Evolutionary conservation across 2,329 filamentous ascomycete genomes (phyloP).

Genomic region (Penicillium oxalicum): DNA sequence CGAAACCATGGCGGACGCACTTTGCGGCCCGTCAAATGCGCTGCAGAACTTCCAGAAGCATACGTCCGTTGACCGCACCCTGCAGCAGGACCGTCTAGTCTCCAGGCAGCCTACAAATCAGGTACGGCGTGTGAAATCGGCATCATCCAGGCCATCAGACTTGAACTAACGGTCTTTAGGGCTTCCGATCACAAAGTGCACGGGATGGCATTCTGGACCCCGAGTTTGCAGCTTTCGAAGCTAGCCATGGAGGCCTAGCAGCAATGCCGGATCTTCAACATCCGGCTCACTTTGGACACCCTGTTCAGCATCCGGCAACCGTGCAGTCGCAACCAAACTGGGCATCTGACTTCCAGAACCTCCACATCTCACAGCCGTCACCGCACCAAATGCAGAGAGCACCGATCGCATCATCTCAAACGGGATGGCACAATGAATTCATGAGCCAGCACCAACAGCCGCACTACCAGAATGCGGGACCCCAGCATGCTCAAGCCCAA

Average conservation of each 20-base stretch:
- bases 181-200: conserved; percentile 55
- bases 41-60: conserved; percentile 69
- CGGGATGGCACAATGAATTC: conserved; percentile 59
- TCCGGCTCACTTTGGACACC: conserved; percentile 24
- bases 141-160: not conserved
- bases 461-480: conserved; percentile 25
- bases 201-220: conserved; percentile 54
- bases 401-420: conserved; percentile 31
- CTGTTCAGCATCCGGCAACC: conserved; percentile 21
- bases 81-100: conserved; percentile 65
- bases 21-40: conserved; percentile 70
- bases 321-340: conserved; percentile 29
- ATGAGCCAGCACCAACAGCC: conserved; percentile 32
- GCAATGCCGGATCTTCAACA: conserved; percentile 36
- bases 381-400: conserved; percentile 46
- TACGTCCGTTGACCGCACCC: conserved; percentile 59
- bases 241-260: conserved; percentile 27
- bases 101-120: conserved; percentile 50
- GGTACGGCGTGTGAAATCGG: conserved; percentile 34
- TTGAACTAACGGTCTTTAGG: conserved; percentile 38
- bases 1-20: conserved; percentile 56
- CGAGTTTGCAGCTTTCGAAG: conserved; percentile 65
- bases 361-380: conserved; percentile 36
- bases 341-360: conserved; percentile 44
- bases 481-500: conserved; percentile 19